Conservation (phyloP, 805 yeast genomes). For the Candida fluviatilis region DNA sequence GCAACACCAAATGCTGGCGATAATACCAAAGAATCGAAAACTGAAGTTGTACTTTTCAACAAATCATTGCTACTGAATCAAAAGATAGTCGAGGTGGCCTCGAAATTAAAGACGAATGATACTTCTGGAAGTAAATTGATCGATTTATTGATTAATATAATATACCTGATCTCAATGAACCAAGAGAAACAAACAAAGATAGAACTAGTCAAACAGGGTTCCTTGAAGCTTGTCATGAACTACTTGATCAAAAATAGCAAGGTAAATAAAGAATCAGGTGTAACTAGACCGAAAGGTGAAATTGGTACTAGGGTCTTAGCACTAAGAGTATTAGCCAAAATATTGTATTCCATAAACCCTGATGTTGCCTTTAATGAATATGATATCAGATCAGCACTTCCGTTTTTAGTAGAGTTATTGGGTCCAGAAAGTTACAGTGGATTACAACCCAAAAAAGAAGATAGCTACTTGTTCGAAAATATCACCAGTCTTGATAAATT, state of each 20-base stretch:
- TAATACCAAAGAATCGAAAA: slow-evolving; percentile 17
- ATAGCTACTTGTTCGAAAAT: slow-evolving; percentile 22
- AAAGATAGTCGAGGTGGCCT: slow-evolving; percentile 15
- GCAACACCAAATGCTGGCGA: slow-evolving; percentile 27
- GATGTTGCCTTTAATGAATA: slow-evolving; percentile 34
- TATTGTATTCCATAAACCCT: slow-evolving; percentile 44
- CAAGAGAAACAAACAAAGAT: slow-evolving; percentile 22
- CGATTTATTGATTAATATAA: slow-evolving; percentile 26
- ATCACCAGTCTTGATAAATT: slow-evolving; percentile 41
- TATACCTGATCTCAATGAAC: slow-evolving; percentile 30
- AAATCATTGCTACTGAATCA: slow-evolving; percentile 21
- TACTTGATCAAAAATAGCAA: slow-evolving; percentile 31
- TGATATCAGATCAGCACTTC: slow-evolving; percentile 39
- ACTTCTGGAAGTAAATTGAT: slow-evolving; percentile 10
- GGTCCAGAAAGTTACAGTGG: slow-evolving; percentile 27
- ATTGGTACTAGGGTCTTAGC: slow-evolving; percentile 28
- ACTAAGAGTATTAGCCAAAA: slow-evolving; percentile 39
- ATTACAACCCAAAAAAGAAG: slow-evolving; percentile 4
- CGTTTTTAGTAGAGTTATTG: slow-evolving; percentile 46
- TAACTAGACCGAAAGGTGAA: slow-evolving; percentile 16
- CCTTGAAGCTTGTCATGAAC: slow-evolving; percentile 33
- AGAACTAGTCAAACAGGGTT: slow-evolving; percentile 46
- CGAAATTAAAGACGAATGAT: slow-evolving; percentile 15
- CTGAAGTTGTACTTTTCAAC: slow-evolving; percentile 29
- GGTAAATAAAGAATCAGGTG: slow-evolving; percentile 17